Evolutionary conservation across 768 basidiomycete genomes (phyloP).

Genomic region (Fomitopsis serialis): DNA sequence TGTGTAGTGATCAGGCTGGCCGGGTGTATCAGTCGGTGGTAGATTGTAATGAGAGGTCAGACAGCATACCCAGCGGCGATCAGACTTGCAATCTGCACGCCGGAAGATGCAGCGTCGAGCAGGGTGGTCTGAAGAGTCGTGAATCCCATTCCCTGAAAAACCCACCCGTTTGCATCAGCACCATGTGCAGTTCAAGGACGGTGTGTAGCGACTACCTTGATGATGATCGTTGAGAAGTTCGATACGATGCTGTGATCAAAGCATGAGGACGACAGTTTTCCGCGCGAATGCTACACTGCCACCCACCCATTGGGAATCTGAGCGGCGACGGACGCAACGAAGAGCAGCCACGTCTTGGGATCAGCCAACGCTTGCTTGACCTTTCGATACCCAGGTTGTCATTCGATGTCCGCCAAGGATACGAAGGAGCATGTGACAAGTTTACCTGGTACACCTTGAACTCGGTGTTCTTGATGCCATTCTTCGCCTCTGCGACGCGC

Average conservation of each 20-base stretch:
- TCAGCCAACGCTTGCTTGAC: slow-evolving; percentile 18
- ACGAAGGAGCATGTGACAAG: neutral
- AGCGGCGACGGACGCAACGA: slow-evolving; percentile 27
- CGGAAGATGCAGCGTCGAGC: slow-evolving; percentile 10
- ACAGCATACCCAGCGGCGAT: slow-evolving; percentile 10
- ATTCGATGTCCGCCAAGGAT: too few species aligned
- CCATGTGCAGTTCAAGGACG: neutral
- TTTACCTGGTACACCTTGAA: slow-evolving; percentile 31
- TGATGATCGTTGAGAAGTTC: slow-evolving; percentile 21
- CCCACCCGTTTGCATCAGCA: neutral
- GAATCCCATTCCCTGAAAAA: slow-evolving; percentile 11
- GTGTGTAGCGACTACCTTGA: slow-evolving; percentile 16
- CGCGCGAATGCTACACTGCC: neutral
- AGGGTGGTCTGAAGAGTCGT: slow-evolving; percentile 15
- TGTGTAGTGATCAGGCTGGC: slow-evolving; percentile 10
- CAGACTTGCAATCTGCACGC: slow-evolving; percentile 10
- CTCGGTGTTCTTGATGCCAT: slow-evolving; percentile 29
- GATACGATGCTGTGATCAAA: slow-evolving; percentile 9
- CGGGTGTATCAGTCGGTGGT: neutral
- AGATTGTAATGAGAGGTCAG: neutral
- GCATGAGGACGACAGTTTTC: neutral
- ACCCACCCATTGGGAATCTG: slow-evolving; percentile 28
- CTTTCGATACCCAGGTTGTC: neutral
- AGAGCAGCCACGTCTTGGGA: slow-evolving; percentile 30
- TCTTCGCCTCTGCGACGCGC: slow-evolving; percentile 28